These are phyloP conservation scores for Cymbomonas tetramitiformis DNA, from an alignment of 139 green algal species.

Conservation along the genomic window DNA sequence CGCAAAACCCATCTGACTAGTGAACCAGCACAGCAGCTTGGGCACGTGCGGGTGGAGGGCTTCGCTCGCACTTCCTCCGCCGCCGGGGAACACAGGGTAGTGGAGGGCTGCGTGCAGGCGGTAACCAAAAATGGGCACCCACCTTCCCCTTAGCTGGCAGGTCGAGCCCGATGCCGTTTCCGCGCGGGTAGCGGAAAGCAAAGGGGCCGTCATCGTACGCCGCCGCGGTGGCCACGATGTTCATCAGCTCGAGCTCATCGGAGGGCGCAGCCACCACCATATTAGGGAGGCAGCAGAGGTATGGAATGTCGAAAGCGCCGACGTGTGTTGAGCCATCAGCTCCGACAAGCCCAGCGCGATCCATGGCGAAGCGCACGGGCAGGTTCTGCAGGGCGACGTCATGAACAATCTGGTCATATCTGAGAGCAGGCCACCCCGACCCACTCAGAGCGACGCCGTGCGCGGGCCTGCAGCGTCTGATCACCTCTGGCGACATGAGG, in stretches of 20 bases:
- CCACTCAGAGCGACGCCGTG: not conserved
- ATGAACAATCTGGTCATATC: conserved; percentile 66
- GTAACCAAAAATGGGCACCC: conserved; percentile 36
- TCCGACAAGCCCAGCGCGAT: conserved; percentile 88
- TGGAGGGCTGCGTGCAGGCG: too few relatives aligned
- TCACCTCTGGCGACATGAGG: too few relatives aligned
- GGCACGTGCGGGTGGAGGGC: too few relatives aligned
- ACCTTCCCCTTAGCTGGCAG: conserved; percentile 46
- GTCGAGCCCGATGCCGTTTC: conserved; percentile 85
- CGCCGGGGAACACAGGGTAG: too few relatives aligned
- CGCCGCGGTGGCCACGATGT: conserved; percentile 67
- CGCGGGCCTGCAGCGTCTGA: not conserved
- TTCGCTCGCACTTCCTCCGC: too few relatives aligned
- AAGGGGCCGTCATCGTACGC: conserved; percentile 85
- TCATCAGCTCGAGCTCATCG: conserved; percentile 51
- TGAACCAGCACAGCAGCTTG: too few relatives aligned
- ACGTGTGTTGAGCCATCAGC: conserved; percentile 91
- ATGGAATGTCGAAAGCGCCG: conserved; percentile 83
- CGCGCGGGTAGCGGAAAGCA: conserved; percentile 83
- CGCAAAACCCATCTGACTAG: too few relatives aligned
- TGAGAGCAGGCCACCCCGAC: not conserved
- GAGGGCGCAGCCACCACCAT: conserved; percentile 92
- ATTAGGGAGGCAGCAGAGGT: conserved; percentile 89
- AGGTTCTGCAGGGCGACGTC: conserved; percentile 93
- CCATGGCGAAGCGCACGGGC: conserved; percentile 95